These are phyloP conservation scores for Colletotrichum limetticola DNA, from an alignment of 2,329 filamentous ascomycete species.

Conservation along the genomic window DNA sequence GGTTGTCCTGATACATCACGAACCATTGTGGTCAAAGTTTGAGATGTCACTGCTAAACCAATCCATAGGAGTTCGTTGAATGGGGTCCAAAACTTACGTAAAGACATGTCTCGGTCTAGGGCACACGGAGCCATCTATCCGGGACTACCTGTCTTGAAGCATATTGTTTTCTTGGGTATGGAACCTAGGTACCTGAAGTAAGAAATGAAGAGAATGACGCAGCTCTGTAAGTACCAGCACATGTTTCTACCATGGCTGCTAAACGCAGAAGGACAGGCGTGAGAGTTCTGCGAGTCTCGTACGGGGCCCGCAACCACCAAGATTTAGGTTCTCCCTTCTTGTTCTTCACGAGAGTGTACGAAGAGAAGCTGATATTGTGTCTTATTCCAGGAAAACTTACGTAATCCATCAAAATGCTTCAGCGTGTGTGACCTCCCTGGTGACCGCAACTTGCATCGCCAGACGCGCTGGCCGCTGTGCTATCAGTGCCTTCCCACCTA, in stretches of 20 bases:
- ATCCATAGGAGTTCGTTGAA: too few species aligned
- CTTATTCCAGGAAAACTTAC: background rate
- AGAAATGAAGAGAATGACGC: background rate
- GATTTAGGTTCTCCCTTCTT: background rate
- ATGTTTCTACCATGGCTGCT: background rate
- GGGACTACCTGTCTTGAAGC: background rate
- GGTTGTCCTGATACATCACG: background rate
- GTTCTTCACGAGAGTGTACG: background rate
- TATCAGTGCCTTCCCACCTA: background rate
- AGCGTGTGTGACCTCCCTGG: background rate
- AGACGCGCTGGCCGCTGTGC: slow-evolving; percentile 16
- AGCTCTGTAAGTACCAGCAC: background rate
- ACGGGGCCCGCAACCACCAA: too few species aligned
- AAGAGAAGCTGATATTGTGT: background rate
- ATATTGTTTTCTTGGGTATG: background rate
- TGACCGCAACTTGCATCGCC: slow-evolving; percentile 14
- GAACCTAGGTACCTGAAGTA: background rate
- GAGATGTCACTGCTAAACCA: too few species aligned
- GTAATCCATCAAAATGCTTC: background rate
- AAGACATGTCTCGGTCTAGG: background rate
- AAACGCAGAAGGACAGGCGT: background rate
- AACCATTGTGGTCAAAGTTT: background rate
- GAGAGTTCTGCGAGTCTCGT: too few species aligned
- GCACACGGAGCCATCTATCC: background rate
- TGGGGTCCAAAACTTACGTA: background rate